Evolutionary conservation across 768 basidiomycete species (phyloP), one percentile per base, ranked within the genome.

Genomic region (Pholiota microspora): DNA sequence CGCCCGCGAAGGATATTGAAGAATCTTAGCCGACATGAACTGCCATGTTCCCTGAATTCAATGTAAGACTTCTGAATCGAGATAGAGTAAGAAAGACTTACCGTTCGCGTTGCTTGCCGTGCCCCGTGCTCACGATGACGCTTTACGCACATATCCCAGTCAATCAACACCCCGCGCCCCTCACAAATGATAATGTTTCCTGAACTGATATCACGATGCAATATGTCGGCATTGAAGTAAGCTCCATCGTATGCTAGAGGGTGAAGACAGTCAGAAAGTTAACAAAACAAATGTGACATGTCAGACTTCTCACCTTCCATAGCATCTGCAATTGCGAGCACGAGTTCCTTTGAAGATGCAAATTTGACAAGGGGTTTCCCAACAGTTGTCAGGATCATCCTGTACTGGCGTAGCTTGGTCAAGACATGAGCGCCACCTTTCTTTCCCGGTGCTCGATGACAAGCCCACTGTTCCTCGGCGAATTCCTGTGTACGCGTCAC

Each of bases 301-400:
- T 12, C 7, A 10, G 16, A 9, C 9, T 3, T 9, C 40, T 44
- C 34, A 57, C 62, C 58, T 54, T 45, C 38, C 24, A 60, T 47
- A n/a, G 65, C 62, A 46, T 66, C 60, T 1, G 45, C 42, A 7
- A 68, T 44, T 4, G 52, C 62, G 21, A 24, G 48, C 6, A 65
- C 47, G 31, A 62, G 53, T 52, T 63, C 57, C 9, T 34, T 16
- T 0, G 56, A 54, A 10, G 55, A 62, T 1, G 12, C 1, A 23
- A 57, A 59, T 0, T 46, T 8, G 18, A 28, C 29, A 13, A 57
- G 48, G 9, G 4, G 4, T 12, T 15, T 13, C 16, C 49, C 25
- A 18, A 53, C 12, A 10, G 32, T 44, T 24, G 42, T 28, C 47
- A 66, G 52, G 2, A 52, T 40, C 29, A 55, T 53, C 8, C 47